These are phyloP conservation scores for Diaporthe vexans DNA, from an alignment of 2,329 filamentous ascomycete genomes.

Conservation along the genomic window DNA sequence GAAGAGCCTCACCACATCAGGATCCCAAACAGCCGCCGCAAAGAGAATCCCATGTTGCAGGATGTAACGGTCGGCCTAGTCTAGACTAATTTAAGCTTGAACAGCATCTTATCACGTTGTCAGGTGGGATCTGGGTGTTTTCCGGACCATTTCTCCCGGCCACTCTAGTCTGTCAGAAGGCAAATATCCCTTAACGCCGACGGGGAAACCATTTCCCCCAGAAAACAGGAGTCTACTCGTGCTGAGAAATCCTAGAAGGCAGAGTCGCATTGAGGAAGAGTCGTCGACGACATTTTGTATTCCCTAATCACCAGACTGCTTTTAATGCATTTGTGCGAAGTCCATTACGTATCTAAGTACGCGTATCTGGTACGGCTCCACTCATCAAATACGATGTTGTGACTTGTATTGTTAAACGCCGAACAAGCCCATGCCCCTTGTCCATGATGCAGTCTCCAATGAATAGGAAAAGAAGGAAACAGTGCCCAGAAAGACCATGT, in stretches of 20 bases:
- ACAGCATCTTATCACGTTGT: neutral
- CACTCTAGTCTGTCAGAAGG: neutral
- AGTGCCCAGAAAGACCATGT: neutral
- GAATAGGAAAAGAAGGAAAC: neutral
- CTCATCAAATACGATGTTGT: neutral
- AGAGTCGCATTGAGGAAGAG: conserved; percentile 9
- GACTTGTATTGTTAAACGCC: neutral
- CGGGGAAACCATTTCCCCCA: conserved; percentile 24
- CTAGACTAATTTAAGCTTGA: conserved; percentile 9
- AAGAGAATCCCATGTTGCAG: conserved; percentile 19
- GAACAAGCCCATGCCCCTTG: neutral
- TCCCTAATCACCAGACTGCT: neutral
- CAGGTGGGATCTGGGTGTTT: neutral
- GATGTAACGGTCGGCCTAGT: conserved; percentile 8
- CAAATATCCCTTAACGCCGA: neutral
- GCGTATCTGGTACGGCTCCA: neutral
- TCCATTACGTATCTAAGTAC: neutral
- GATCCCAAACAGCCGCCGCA: conserved; percentile 7
- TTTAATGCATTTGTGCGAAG: neutral
- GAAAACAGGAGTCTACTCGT: neutral
- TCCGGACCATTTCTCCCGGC: conserved; percentile 26
- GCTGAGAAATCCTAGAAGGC: conserved; percentile 8
- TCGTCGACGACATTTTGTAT: conserved; percentile 17
- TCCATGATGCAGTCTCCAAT: too few relatives aligned
- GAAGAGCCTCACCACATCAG: conserved; percentile 3